These are phyloP conservation scores for Paraconiothyrium brasiliense DNA, from an alignment of 2,329 filamentous ascomycete genomes.

Conservation along the genomic window DNA sequence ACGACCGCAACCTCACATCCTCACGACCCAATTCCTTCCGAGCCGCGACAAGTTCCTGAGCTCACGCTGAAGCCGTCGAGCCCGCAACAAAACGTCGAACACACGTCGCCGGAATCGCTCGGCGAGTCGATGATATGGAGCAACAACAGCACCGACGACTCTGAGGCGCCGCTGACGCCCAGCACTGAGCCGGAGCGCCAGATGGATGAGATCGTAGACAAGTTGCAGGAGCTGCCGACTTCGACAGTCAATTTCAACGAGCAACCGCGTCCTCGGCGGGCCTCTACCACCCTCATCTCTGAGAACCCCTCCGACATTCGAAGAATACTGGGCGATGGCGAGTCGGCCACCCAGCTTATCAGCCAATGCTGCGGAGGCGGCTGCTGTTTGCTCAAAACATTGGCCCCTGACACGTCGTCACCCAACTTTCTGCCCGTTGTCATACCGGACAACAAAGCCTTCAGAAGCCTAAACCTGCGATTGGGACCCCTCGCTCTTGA, in stretches of 20 bases:
- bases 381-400: constrained; percentile 68
- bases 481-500: constrained; percentile 76
- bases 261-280: constrained; percentile 62
- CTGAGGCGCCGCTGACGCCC: constrained; percentile 55
- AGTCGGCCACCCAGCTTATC: constrained; percentile 66
- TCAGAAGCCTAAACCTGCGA: constrained; percentile 78
- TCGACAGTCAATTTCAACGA: constrained; percentile 47
- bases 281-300: constrained; percentile 73
- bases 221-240: constrained; percentile 50
- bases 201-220: constrained; percentile 55
- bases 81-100: constrained; percentile 37
- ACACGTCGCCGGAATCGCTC: constrained; percentile 52
- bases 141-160: constrained; percentile 53
- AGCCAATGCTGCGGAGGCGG: constrained; percentile 72
- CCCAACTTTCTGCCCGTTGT: constrained; percentile 59
- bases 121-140: constrained; percentile 53
- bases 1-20: constrained; percentile 56
- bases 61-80: constrained; percentile 35
- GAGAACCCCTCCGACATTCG: constrained; percentile 68
- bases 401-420: constrained; percentile 58
- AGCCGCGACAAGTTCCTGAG: constrained; percentile 49
- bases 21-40: constrained; percentile 56
- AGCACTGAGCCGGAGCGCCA: constrained; percentile 53
- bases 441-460: constrained; percentile 84
- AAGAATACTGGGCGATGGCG: constrained; percentile 64